Conservation (phyloP, 768 basidiomycete genomes). For the Lentinus brumalis region DNA sequence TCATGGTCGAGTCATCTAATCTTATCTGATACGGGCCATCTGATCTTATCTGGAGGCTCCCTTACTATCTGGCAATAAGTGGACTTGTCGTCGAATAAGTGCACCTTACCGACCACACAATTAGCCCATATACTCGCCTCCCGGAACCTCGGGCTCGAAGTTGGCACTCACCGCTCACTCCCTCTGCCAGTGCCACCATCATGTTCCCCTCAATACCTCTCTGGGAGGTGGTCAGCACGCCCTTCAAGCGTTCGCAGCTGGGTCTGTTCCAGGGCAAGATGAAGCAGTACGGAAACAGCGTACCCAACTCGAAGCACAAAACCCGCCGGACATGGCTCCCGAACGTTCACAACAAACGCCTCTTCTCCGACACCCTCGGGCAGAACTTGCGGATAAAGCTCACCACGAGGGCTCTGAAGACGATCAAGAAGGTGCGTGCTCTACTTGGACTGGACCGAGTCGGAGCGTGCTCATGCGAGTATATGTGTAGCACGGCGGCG, state of each 20-base stretch:
- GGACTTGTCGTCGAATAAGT: neutral
- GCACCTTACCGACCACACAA: no score
- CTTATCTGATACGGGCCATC: conserved; percentile 9
- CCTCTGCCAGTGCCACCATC: conserved; percentile 8
- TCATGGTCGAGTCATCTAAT: conserved; percentile 12
- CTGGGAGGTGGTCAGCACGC: conserved; percentile 49
- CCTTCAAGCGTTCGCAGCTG: conserved; percentile 79
- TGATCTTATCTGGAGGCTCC: neutral
- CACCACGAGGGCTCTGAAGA: conserved; percentile 74
- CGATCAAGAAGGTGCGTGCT: conserved; percentile 74
- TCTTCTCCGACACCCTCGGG: conserved; percentile 67
- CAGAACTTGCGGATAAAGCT: conserved; percentile 64
- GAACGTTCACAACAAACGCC: conserved; percentile 77
- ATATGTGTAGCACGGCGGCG: conserved; percentile 29
- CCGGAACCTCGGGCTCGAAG: neutral
- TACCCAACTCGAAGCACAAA: conserved; percentile 87
- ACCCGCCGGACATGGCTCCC: conserved; percentile 88
- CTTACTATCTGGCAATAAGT: neutral
- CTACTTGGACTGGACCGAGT: no score
- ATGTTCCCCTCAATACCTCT: conserved; percentile 40
- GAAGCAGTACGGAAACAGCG: conserved; percentile 84
- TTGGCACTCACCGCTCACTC: neutral
- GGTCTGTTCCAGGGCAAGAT: conserved; percentile 85
- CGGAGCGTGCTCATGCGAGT: neutral
- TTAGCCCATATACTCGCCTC: no score